Evolutionary conservation across 768 basidiomycete species (phyloP).

Genomic region (Megacollybia marginata): DNA sequence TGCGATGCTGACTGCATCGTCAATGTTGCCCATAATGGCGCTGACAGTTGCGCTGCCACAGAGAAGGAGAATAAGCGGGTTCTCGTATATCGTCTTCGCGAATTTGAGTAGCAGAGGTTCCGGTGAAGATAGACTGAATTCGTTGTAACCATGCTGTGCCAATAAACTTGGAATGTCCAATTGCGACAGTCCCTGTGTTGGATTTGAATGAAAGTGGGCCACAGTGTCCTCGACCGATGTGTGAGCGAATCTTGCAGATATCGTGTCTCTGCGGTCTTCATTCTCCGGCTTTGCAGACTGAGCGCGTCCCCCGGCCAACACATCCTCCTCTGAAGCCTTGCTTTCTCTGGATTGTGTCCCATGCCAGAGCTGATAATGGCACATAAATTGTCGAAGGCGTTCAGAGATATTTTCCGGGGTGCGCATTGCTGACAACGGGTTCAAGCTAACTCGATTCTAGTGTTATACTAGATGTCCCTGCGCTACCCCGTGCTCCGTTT

Average conservation of each 20-base stretch:
- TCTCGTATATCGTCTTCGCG: slow-evolving; percentile 92
- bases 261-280: slow-evolving; percentile 39
- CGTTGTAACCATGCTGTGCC: slow-evolving; percentile 79
- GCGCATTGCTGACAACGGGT: no score
- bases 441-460: no score
- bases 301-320: no score
- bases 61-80: slow-evolving; percentile 82
- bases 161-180: slow-evolving; percentile 60
- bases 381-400: no score
- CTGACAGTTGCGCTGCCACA: slow-evolving; percentile 90
- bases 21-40: slow-evolving; percentile 86
- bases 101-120: slow-evolving; percentile 85
- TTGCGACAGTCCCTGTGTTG: slow-evolving; percentile 51
- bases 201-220: slow-evolving; percentile 58
- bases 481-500: no score
- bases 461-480: no score
- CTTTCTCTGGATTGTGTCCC: no score
- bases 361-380: no score
- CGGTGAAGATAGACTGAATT: slow-evolving; percentile 79
- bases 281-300: no score
- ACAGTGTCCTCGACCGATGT: slow-evolving; percentile 67
- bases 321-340: no score
- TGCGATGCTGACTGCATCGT: slow-evolving; percentile 93
- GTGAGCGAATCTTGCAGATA: slow-evolving; percentile 64
- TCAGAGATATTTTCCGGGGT: no score